A percentile compares a stretch with the other conserved stretches of the same genome.
Evolutionary conservation across 140 eudicot species (phyloP).

Genomic region (Ambrosia hybrid): DNA sequence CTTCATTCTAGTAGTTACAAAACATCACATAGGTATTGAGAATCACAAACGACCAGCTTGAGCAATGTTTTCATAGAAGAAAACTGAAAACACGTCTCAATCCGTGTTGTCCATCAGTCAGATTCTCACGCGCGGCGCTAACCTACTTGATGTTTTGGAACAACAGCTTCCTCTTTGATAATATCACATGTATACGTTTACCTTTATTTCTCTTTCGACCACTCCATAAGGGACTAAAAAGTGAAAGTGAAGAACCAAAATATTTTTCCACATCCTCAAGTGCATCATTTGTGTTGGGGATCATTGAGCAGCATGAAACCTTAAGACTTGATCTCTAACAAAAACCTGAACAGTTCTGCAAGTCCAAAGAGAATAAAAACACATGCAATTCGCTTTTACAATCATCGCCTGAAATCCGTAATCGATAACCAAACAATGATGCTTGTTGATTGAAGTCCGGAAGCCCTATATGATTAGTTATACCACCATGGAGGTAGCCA

Average conservation of each 20-base stretch:
- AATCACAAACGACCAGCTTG: conserved; percentile 31
- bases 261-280: conserved; percentile 32
- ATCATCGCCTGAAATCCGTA: conserved; percentile 19
- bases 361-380: conserved; percentile 29
- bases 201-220: conserved; percentile 28
- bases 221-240: conserved; percentile 15
- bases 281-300: conserved; percentile 31
- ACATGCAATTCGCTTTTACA: conserved; percentile 13
- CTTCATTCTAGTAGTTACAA: conserved; percentile 18
- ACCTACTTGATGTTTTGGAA: conserved; percentile 48
- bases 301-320: conserved; percentile 34
- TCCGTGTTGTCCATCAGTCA: conserved; percentile 10
- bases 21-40: conserved; percentile 46
- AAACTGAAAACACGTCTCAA: conserved; percentile 39
- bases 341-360: conserved; percentile 36
- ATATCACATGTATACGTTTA: conserved; percentile 15
- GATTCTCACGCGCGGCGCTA: conserved; percentile 32
- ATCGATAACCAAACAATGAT: conserved; percentile 17
- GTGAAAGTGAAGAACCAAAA: conserved; percentile 26
- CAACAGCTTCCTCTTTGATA: conserved; percentile 22
- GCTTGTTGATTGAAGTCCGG: conserved; percentile 17
- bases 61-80: conserved; percentile 31
- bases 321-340: conserved; percentile 28
- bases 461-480: conserved; percentile 10
- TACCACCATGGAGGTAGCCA: conserved; percentile 17